Conservation (phyloP, 768 basidiomycete genomes). For the Pholiota molesta region DNA sequence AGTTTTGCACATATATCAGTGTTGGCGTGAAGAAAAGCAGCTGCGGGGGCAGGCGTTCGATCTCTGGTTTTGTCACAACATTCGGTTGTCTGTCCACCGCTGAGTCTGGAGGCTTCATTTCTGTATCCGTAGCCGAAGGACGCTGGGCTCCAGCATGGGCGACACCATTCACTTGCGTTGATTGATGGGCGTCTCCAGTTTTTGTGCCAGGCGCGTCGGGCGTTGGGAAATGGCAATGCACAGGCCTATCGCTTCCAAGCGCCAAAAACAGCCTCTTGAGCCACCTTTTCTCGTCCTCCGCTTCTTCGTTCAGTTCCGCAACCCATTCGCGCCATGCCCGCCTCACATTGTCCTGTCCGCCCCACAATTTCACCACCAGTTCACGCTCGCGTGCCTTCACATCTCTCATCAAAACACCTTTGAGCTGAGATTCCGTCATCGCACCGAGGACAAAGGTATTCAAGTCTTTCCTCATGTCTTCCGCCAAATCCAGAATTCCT, state of each 20-base stretch:
- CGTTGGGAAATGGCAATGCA: slow-evolving; percentile 42
- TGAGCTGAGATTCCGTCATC: slow-evolving; percentile 67
- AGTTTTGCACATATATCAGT: slow-evolving; percentile 65
- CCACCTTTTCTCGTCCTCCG: slow-evolving; percentile 38
- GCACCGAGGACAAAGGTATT: slow-evolving; percentile 64
- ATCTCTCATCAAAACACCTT: slow-evolving; percentile 48
- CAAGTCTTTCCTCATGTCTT: slow-evolving; percentile 72
- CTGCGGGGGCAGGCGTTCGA: slow-evolving; percentile 62
- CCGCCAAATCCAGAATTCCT: slow-evolving; percentile 52
- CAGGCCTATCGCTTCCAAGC: slow-evolving; percentile 39
- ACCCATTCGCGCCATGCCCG: slow-evolving; percentile 39
- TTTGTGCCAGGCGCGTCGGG: slow-evolving; percentile 11
- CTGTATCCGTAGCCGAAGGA: neutral
- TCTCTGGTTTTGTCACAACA: neutral
- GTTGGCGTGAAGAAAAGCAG: slow-evolving; percentile 62
- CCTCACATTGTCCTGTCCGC: slow-evolving; percentile 31
- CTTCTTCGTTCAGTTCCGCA: slow-evolving; percentile 16
- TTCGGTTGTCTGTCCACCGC: neutral
- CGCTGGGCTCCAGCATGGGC: neutral
- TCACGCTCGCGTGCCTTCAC: slow-evolving; percentile 59
- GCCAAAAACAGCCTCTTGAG: slow-evolving; percentile 49
- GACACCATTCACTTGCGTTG: neutral
- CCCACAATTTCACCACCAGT: slow-evolving; percentile 56
- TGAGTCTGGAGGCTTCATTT: neutral
- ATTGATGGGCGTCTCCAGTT: neutral